Evolutionary conservation across 208 protist species (phyloP).

Genomic region (Leishmania major): DNA sequence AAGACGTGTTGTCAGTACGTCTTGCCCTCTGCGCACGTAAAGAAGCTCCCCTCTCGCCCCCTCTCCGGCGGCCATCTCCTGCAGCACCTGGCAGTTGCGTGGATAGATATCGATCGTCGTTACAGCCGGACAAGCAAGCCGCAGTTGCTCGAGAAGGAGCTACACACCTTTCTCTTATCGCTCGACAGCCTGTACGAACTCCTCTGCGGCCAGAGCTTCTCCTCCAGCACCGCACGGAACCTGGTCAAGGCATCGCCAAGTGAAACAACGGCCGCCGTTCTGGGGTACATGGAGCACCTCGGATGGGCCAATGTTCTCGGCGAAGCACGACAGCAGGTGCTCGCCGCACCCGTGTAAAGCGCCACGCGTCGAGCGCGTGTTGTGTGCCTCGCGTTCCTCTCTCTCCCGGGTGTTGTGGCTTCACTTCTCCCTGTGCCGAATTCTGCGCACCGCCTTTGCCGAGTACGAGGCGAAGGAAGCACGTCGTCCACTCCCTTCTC

Average conservation of each 20-base stretch:
- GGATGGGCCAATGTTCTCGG: not conserved
- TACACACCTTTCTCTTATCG: slow-evolving; percentile 4
- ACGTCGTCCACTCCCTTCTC: not conserved
- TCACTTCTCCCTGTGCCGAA: not conserved
- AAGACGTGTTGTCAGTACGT: slow-evolving; percentile 27
- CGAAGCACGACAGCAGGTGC: slow-evolving; percentile 7
- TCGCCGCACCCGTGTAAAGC: not conserved
- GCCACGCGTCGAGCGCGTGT: not conserved
- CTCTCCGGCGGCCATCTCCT: slow-evolving; percentile 7
- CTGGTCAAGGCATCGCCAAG: slow-evolving; percentile 7
- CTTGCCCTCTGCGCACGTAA: slow-evolving; percentile 41
- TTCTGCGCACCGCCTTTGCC: not conserved
- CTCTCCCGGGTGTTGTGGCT: not conserved
- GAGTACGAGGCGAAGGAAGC: not conserved
- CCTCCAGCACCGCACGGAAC: not conserved
- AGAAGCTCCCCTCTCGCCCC: slow-evolving; percentile 26
- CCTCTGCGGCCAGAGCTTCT: slow-evolving; percentile 11
- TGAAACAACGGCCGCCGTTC: slow-evolving; percentile 17
- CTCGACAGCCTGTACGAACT: slow-evolving; percentile 5
- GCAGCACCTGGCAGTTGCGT: slow-evolving; percentile 34
- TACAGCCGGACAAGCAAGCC: slow-evolving; percentile 28
- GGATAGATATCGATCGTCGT: slow-evolving; percentile 20
- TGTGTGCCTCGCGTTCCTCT: not conserved
- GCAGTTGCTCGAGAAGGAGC: slow-evolving; percentile 19
- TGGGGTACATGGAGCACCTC: not conserved